Base-by-base conservation (phyloP, 1,284 basidiomycete species). In the Fomes fomentarius region DNA sequence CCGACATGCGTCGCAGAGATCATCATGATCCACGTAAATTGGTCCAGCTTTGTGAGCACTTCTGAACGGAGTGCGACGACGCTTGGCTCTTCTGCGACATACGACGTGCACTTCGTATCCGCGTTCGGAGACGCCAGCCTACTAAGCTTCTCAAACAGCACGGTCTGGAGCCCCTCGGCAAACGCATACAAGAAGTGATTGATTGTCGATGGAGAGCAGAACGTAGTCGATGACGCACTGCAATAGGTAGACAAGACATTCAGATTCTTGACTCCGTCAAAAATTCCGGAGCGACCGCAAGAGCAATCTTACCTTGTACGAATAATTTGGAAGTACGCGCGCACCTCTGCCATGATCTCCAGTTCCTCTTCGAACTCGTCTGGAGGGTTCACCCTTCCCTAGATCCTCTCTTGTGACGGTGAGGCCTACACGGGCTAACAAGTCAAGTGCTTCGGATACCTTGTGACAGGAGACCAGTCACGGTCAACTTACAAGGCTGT, bases 241-340 rank as follows among this genome's bases (percentile, higher is more conserved):
- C 3, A 39, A 30, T 12, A 30, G 7, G 24, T 31, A 22, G 14
- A 17, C n/a, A 14, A n/a, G 14, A 14, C 24, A 19, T 12, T n/a
- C 6, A 21, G 8, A 19, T 15, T n/a, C 6, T 38, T 30, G 28
- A n/a, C n/a, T n/a, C n/a, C n/a, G n/a, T n/a, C n/a, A n/a, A n/a
- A n/a, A n/a, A n/a, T n/a, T n/a, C n/a, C n/a, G n/a, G n/a, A n/a
- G n/a, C n/a, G n/a, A n/a, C n/a, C n/a, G n/a, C 10, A 15, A 4
- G 35, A 11, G 26, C 40, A 15, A 2, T 53, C 50, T n/a, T 26
- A 76, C 78, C 74, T 77, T 78, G 63, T 77, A 77, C 2, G 76
- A 63, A n/a, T n/a, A 4, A 80, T 74, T 55, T 78, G 74, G 64
- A 79, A 82, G 63, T 81, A 82, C 2, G 75, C 80, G 7, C 77